Base-by-base conservation (phyloP, 305 asterid species). In the Solanum chacoense region DNA sequence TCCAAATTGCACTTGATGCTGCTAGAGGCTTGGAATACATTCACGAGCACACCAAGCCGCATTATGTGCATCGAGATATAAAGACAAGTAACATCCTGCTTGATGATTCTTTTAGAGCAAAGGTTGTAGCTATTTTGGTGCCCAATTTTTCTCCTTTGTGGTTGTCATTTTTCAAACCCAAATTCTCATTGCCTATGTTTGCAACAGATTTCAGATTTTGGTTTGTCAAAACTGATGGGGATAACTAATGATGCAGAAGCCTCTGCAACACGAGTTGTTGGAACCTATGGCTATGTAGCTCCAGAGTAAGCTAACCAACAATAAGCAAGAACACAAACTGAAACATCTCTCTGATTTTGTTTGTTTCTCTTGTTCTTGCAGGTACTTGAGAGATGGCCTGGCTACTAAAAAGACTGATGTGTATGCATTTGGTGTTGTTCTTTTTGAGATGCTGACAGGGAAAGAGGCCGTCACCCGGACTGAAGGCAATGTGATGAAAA, bases 41-140 rank as follows among this genome's bases (percentile, higher is more conserved):
- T 92, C 99, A 97, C 11, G 99, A 97, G 90, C 99, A 97, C 95
- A 97, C 99, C 1, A 96, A 94, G 83, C 99, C 99, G 87, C 99
- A 97, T 88, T 97, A 97, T 79, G 99, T 97, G 80, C 99, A 97
- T 90, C 94, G 99, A 38, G 99, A 97, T 93, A 91, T 97, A 91
- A 97, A 97, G 93, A 95, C 98, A 5, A 97, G 99, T 94, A 97
- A 97, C 92, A 97, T 97, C 88, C 90, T 97, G 87, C 96, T 97
- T 8, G 99, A 97, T 71, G 94, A 94, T 87, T 93, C 97, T 91
- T 95, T 94, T 91, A 95, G 94, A 94, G 98, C 98, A 73, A 97
- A 96, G 99, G 99, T 96, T 89, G 87, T 81, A 40, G 88, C 84
- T 77, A 40, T 77, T 78, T 37, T 78, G 88, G 87, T 84, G 14